Base-by-base conservation (phyloP, 2,329 filamentous ascomycete species). In the Lachnellula arida region DNA sequence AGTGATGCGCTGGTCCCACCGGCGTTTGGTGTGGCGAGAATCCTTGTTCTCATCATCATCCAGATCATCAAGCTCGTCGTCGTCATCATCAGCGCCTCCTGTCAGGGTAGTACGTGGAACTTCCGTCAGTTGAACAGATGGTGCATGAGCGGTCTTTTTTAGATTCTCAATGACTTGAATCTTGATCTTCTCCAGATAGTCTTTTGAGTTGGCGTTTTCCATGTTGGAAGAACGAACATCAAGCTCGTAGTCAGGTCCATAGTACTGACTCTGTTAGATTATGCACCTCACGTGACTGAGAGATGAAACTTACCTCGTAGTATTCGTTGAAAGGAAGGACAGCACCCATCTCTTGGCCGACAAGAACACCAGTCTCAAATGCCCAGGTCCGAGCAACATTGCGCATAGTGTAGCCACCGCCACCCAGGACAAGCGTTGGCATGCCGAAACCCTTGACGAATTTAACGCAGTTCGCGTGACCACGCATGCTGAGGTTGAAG, bases 331-430 rank as follows among this genome's bases (percentile, higher is more conserved):
- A 97, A 0, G 93, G 93, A 42, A 97, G 79, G n/a, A 89, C 86
- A 5, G 87, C 81, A 11, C 84, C 81, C 81, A 97, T 89, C 32
- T 89, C 81, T 58, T 92, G 84, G 28, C 89, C 89, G 19, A 97
- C 89, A 8, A 97, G 80, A 56, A 91, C 81, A 62, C 93, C 93
- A 1, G 94, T 99, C 74, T 99, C 94, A 71, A 93, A 96, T 6
- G 92, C 92, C 94, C 94, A 99, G 5, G 93, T 94, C 49, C 94
- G 88, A 17, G 94, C 93, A 11, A 99, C 94, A 63, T 99, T 99
- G 60, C 94, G 87, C 73, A 96, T 95, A 1, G 94, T 99, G 74
- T 99, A 99, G 48, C 94, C 94, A 61, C 94, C 94, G 15, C 94
- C 94, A 34, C 94, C 94, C 17, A 99, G 84, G 19, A 99, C 88